Conservation (phyloP, 345 rosid genomes). For the Citrus medica region DNA sequence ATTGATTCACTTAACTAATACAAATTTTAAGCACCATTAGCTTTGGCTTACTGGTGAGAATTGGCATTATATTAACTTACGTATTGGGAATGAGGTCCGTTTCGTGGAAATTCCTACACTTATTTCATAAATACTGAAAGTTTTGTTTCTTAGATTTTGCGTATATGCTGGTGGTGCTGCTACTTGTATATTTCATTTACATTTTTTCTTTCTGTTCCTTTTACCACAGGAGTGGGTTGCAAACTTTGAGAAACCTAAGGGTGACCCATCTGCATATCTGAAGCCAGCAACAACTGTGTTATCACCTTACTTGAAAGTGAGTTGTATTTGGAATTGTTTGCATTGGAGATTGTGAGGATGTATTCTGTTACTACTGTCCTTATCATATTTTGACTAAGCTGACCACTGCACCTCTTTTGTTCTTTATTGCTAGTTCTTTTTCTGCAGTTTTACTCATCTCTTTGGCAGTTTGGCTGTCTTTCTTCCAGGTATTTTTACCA, state of each 20-base stretch:
- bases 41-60: neutral
- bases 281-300: conserved; percentile 88
- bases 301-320: conserved; percentile 93
- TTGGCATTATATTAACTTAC: neutral
- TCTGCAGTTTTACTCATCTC: conserved; percentile 14
- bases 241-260: conserved; percentile 94
- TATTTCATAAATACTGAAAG: neutral
- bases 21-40: neutral
- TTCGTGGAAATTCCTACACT: neutral
- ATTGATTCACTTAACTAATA: neutral
- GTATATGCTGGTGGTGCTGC: neutral
- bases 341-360: neutral
- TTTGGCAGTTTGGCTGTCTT: conserved; percentile 91
- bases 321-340: conserved; percentile 18
- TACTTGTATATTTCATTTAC: neutral
- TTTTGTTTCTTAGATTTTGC: neutral
- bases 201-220: neutral
- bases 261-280: conserved; percentile 80
- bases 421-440: neutral
- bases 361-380: neutral
- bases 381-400: conserved; percentile 2
- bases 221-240: conserved; percentile 80
- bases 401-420: neutral
- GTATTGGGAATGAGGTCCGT: neutral
- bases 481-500: conserved; percentile 95